A percentile compares a stretch with the other conserved stretches of the same genome.
phyloP scores from a whole-genome alignment of 1,139 yeast species.

The Suhomyces terraborum region DNA sequence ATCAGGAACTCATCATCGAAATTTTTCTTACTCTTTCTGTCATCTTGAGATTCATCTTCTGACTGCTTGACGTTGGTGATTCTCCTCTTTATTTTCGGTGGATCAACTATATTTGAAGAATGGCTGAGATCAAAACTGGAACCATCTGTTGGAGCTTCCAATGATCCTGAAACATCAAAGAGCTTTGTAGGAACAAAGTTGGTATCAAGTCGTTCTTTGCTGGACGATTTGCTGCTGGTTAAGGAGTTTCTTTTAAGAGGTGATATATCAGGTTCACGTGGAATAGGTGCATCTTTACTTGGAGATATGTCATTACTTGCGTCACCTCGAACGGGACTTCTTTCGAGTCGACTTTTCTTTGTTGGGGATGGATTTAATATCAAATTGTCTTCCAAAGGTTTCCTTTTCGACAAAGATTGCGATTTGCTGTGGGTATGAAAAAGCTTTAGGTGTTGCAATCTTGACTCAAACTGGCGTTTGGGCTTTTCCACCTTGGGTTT shows the following conservation, averaged over 20 bases:
- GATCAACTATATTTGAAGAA: slow-evolving; percentile 4
- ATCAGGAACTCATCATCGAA: slow-evolving; percentile 32
- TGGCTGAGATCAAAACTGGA: slow-evolving; percentile 7
- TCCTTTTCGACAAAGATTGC: neutral
- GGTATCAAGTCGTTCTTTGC: neutral
- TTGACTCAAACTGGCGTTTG: slow-evolving; percentile 25
- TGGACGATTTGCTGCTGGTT: neutral
- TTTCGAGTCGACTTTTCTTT: slow-evolving; percentile 16
- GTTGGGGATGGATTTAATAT: slow-evolving; percentile 37
- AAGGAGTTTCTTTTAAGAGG: slow-evolving; percentile 5
- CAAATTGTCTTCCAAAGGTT: slow-evolving; percentile 24
- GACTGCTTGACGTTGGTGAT: slow-evolving; percentile 5
- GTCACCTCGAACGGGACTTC: slow-evolving; percentile 12
- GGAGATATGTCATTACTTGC: slow-evolving; percentile 16
- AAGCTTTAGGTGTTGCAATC: slow-evolving; percentile 22
- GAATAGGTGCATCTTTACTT: slow-evolving; percentile 13
- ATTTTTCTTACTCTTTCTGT: too few relatives aligned
- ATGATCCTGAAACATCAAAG: neutral
- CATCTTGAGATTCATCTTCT: slow-evolving; percentile 24
- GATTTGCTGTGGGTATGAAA: slow-evolving; percentile 16
- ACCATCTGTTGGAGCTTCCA: slow-evolving; percentile 4
- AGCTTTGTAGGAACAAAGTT: neutral
- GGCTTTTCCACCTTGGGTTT: slow-evolving; percentile 16
- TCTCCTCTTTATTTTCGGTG: neutral
- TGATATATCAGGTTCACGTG: slow-evolving; percentile 5